A percentile compares a stretch with the other conserved stretches of the same genome.
phyloP scores from a whole-genome alignment of 2,329 filamentous ascomycete species.

The Chaetomiaceae sp. region DNA sequence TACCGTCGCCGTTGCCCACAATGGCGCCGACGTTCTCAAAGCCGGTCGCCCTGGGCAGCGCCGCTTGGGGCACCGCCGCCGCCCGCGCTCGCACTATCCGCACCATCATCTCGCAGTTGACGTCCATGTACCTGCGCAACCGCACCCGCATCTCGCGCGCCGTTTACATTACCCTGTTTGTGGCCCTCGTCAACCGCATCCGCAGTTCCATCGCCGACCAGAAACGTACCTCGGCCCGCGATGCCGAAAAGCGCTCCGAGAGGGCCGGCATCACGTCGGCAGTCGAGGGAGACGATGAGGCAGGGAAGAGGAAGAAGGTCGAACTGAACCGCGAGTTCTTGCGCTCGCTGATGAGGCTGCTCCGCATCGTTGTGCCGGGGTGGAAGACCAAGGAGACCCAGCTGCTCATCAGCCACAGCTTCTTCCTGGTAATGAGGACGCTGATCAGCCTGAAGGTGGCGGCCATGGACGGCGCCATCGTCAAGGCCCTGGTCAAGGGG shows the following conservation, averaged over 20 bases:
- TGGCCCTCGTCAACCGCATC: constrained; percentile 79
- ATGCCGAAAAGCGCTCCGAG: constrained; percentile 52
- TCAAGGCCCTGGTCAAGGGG: constrained; percentile 87
- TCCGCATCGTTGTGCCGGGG: constrained; percentile 85
- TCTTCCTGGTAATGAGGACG: constrained; percentile 87
- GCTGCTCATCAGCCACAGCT: constrained; percentile 81
- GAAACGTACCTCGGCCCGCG: constrained; percentile 72
- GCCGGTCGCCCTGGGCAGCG: constrained; percentile 46
- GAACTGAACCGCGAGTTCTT: constrained; percentile 84
- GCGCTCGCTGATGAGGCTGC: constrained; percentile 68
- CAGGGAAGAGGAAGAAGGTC: constrained; percentile 67
- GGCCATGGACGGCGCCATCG: constrained; percentile 88
- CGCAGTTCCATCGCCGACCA: constrained; percentile 90
- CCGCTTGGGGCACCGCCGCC: constrained; percentile 37
- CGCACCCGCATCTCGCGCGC: constrained; percentile 77
- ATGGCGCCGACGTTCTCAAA: constrained; percentile 75
- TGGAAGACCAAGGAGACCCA: constrained; percentile 85
- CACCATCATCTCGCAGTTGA: constrained; percentile 61
- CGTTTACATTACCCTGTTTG: constrained; percentile 76
- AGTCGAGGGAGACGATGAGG: constrained; percentile 30
- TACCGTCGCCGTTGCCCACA: constrained; percentile 7
- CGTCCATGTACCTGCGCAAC: constrained; percentile 69
- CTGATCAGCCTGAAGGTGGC: constrained; percentile 94
- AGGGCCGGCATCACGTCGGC: constrained; percentile 49
- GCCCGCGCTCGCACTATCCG: constrained; percentile 60